Evolutionary conservation across 768 basidiomycete genomes (phyloP), one percentile per base, ranked within the genome.

Genomic region (Calocera viscosa): DNA sequence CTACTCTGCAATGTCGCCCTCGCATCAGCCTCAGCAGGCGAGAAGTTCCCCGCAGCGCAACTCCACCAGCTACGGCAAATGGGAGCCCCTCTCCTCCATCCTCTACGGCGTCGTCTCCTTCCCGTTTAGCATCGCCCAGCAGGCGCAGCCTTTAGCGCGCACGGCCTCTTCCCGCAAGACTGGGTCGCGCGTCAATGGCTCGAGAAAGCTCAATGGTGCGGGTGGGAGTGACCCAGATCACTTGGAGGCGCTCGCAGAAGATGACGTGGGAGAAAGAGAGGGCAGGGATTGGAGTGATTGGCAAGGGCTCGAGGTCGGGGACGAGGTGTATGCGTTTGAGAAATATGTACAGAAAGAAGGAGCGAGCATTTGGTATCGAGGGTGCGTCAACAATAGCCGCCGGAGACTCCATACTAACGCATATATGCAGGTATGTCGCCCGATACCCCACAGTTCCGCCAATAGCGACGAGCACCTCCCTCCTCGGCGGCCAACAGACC

Each of bases 261-360:
- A 64, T 26, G 69, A 91, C 26, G 91, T 92, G 10, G 53, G 53
- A 26, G 53, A 60, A 26, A 11, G 53, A 32, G 53, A 60, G 19
- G 53, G 53, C 30, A 26, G 53, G 30, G 53, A 60, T 26, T 60
- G 53, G 53, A 60, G 53, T 32, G 53, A 60, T 10, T 60, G 24
- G 24, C 53, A 60, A 35, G 82, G 87, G 5, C 82, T 98, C 66
- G 94, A 96, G 71, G 89, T 97, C 32, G 95, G 95, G 60, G 94
- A 96, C 76, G 94, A 97, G 74, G 86, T 98, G 35, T 97, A 97
- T 77, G 93, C 94, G 19, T 97, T 97, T 73, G 95, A 98, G 78
- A 87, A 87, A 74, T 94, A 93, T 75, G 86, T 82, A 0, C 80
- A 80, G 64, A 82, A 79, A 67, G 89, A 87, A 73, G 89, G 90